These are phyloP conservation scores for Hirsutella rhossiliensis DNA, from an alignment of 2,329 filamentous ascomycete genomes.

Conservation along the genomic window DNA sequence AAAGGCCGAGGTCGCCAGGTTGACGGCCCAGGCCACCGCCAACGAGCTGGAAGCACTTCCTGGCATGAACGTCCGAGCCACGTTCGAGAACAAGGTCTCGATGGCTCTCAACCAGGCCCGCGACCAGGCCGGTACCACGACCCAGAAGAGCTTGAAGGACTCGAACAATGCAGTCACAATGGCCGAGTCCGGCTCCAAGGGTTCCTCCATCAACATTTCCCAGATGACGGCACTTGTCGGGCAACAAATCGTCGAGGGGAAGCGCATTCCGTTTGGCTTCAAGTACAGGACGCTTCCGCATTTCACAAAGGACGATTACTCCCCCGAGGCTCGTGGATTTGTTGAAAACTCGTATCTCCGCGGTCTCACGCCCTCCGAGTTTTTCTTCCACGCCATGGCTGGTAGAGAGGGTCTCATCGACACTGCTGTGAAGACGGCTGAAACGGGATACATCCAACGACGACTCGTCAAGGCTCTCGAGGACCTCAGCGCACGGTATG, in stretches of 20 bases:
- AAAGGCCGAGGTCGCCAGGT: conserved; percentile 66
- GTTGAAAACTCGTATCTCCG: conserved; percentile 98
- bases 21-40: conserved; percentile 68
- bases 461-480: conserved; percentile 96
- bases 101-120: conserved; percentile 88
- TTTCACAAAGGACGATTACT: conserved; percentile 99
- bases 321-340: conserved; percentile 90
- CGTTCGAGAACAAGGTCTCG: conserved; percentile 94
- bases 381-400: conserved; percentile 99
- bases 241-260: conserved; percentile 96
- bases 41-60: conserved; percentile 87
- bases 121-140: conserved; percentile 89
- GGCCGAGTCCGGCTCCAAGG: conserved; percentile 94
- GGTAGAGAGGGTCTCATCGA: conserved; percentile 99
- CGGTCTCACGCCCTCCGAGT: conserved; percentile 88
- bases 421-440: conserved; percentile 97
- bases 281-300: conserved; percentile 95
- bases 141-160: conserved; percentile 86
- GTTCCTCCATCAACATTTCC: conserved; percentile 97
- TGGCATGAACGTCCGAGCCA: conserved; percentile 97
- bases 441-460: conserved; percentile 98
- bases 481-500: conserved; percentile 95
- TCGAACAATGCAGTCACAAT: conserved; percentile 95
- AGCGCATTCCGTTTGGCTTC: conserved; percentile 98
- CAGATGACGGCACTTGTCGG: conserved; percentile 98